Evolutionary conservation across 306 rosid species (phyloP).

Genomic region (Trifolium subterraneum): DNA sequence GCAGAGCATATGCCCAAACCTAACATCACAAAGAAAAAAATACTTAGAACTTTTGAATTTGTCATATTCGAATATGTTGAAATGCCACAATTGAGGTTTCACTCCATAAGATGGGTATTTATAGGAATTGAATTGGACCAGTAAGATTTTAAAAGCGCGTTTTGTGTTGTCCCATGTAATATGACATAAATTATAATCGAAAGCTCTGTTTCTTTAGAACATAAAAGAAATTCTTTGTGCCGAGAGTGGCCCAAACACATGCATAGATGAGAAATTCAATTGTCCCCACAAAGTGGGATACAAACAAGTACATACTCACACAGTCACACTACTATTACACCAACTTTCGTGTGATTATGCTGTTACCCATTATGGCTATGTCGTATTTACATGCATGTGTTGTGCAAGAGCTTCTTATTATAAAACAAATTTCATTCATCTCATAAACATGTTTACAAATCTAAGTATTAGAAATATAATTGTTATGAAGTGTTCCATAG

Average conservation of each 20-base stretch:
- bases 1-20: conserved; percentile 55
- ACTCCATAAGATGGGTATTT: conserved; percentile 32
- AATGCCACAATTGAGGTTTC: conserved; percentile 28
- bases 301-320: conserved; percentile 13
- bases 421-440: conserved; percentile 59
- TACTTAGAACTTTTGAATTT: conserved; percentile 33
- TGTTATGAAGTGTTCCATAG: too few species aligned
- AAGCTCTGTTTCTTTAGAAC: background rate
- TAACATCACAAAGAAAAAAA: conserved; percentile 44
- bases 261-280: background rate
- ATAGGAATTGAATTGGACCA: conserved; percentile 34
- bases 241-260: conserved; percentile 29
- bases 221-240: background rate
- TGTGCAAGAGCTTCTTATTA: background rate
- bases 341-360: conserved; percentile 15
- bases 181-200: background rate
- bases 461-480: conserved; percentile 21
- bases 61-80: conserved; percentile 46
- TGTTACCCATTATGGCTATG: conserved; percentile 5
- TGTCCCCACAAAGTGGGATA: conserved; percentile 30
- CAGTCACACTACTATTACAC: background rate
- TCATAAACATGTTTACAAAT: background rate
- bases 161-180: conserved; percentile 28
- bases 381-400: background rate
- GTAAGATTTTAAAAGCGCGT: conserved; percentile 29